These are phyloP conservation scores for Teratosphaeria destructans DNA, from an alignment of 2,329 filamentous ascomycete genomes.

Conservation along the genomic window DNA sequence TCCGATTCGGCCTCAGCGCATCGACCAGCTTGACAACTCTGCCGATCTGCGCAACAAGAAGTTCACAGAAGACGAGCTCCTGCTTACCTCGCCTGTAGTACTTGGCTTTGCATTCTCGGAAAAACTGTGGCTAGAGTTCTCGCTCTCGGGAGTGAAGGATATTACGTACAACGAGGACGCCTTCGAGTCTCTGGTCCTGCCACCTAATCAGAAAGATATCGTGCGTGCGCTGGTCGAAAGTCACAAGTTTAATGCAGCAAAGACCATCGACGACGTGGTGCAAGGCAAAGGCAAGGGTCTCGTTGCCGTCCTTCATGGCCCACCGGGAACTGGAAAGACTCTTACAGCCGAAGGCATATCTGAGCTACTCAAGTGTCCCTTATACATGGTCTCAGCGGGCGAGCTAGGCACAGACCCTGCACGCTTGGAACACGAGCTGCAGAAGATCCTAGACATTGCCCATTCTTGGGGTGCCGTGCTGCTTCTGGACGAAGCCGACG, in stretches of 20 bases:
- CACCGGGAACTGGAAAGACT: conserved; percentile 81
- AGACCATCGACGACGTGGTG: conserved; percentile 66
- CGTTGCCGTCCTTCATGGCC: conserved; percentile 71
- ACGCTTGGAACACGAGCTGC: conserved; percentile 63
- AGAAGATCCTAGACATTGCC: conserved; percentile 76
- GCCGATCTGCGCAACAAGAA: conserved; percentile 19
- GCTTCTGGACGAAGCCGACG: conserved; percentile 75
- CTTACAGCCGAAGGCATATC: conserved; percentile 80
- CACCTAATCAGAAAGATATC: conserved; percentile 48
- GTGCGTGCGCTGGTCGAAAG: conserved; percentile 75
- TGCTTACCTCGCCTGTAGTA: conserved; percentile 75
- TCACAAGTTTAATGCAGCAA: conserved; percentile 70
- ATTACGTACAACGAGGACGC: conserved; percentile 78
- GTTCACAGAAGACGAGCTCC: conserved; percentile 73
- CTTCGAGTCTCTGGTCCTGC: conserved; percentile 71
- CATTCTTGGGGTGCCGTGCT: conserved; percentile 79
- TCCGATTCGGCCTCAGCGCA: conserved; percentile 45
- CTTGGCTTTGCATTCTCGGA: conserved; percentile 80
- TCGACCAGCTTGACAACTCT: conserved; percentile 42
- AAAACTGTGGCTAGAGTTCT: conserved; percentile 84
- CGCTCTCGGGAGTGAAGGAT: conserved; percentile 65
- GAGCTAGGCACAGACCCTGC: conserved; percentile 71
- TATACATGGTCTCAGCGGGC: conserved; percentile 75
- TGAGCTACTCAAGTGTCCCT: conserved; percentile 67
- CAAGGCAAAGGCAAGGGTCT: conserved; percentile 77